Evolutionary conservation across 371 early-diverging fungal genomes (phyloP), one percentile per base, ranked within the genome.

Genomic region (Smittium culicis): DNA sequence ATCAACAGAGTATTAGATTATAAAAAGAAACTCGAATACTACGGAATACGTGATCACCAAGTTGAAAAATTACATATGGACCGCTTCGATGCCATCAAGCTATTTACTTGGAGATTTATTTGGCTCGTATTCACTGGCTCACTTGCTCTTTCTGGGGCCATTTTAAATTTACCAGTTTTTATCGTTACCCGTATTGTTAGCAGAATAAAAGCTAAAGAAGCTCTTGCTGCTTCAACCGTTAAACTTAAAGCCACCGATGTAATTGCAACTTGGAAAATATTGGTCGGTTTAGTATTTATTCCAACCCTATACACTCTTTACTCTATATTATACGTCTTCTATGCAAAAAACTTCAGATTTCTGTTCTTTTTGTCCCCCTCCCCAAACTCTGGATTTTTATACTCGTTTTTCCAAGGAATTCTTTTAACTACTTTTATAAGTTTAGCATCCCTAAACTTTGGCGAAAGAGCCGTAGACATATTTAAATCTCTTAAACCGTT

Each of bases 21-120:
- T 79, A 94, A 96, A 71, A 82, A 85, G 68, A 77, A 89, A 66
- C 80, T 98, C 34, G 85, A 84, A 57, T 89, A 92, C 74, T 91
- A 92, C 71, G 97, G 98, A 5, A 79, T 98, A 54, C 85, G 86
- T 17, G 98, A 98, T 72, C 97, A 96, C 77, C 95, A 98, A 79
- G 98, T 97, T 31, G 85, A 89, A 29, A 85, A 83, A 27, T 90
- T 87, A 62, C 79, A 80, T 20, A 75, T 96, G 29, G 81, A 86
- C 54, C 80, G 85, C 33, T 72, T 80, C 62, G 73, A 80, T 54
- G 94, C 94, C 1, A 74, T 92, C 31, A 78, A 76, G n/a, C 79
- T 91, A 45, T 74, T 96, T 45, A 55, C 79, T 1, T 81, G 83
- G 64, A 83, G 96, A 24, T 70, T 88, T 0, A 55, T 82, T 3